Conservation (phyloP, 2,329 filamentous ascomycete species). For the Apiospora pterosperma region DNA sequence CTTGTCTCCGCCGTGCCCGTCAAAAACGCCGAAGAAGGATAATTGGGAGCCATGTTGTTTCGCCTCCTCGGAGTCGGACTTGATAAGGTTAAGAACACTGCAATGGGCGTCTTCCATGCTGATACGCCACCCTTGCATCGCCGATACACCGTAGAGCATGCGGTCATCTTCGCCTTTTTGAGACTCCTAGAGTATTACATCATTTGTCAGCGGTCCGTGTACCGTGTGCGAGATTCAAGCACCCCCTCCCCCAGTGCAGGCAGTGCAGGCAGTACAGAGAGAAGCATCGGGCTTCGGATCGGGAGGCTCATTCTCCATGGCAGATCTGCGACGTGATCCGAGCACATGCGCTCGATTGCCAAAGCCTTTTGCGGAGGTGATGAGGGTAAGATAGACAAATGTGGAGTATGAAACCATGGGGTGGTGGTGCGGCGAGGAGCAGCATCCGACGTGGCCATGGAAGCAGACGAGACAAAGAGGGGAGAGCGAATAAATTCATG, state of each 20-base stretch:
- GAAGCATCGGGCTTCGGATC: neutral
- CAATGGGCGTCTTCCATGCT: constrained; percentile 99
- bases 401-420: neutral
- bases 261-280: neutral
- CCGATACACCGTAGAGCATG: constrained; percentile 89
- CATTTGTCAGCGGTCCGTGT: constrained; percentile 2
- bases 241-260: too few species aligned
- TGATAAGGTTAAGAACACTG: constrained; percentile 80
- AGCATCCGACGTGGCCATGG: neutral
- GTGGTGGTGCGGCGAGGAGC: neutral
- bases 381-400: neutral
- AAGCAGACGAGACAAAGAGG: constrained; percentile 1
- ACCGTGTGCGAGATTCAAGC: neutral
- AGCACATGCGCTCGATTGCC: neutral
- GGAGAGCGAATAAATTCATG: constrained; percentile 1
- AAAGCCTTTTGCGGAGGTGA: neutral
- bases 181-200: constrained; percentile 61
- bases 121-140: constrained; percentile 99
- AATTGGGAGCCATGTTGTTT: constrained; percentile 68
- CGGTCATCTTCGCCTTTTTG: constrained; percentile 89
- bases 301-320: neutral
- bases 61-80: constrained; percentile 49
- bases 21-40: constrained; percentile 97
- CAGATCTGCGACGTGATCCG: neutral
- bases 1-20: constrained; percentile 95